Evolutionary conservation across 2,329 filamentous ascomycete genomes (phyloP).

Genomic region (Pseudogymnoascus sp.): DNA sequence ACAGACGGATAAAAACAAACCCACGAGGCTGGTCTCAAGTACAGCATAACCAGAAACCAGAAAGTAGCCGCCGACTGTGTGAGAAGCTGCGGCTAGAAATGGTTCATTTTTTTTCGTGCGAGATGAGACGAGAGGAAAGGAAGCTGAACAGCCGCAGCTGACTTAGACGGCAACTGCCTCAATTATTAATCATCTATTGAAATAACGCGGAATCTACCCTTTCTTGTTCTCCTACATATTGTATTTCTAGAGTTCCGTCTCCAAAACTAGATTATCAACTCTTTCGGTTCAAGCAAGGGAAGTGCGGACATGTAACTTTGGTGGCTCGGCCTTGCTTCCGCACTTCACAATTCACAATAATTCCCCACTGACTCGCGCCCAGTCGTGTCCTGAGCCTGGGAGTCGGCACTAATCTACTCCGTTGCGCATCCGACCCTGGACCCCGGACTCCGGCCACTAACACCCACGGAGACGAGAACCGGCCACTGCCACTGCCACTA

Average conservation of each 20-base stretch:
- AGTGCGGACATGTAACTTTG: neutral
- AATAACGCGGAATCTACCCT: neutral
- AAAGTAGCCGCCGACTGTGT: neutral
- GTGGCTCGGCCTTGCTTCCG: neutral
- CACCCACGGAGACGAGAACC: neutral
- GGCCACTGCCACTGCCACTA: too few species aligned
- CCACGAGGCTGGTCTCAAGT: neutral
- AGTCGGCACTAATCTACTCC: neutral
- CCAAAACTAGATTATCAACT: neutral
- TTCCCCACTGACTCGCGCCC: neutral
- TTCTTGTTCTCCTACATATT: neutral
- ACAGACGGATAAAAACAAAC: neutral
- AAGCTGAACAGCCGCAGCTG: conserved; percentile 4
- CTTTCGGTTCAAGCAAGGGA: neutral
- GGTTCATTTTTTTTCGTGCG: neutral
- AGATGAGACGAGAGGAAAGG: neutral
- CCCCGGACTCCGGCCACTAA: neutral
- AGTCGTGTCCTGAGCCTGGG: neutral
- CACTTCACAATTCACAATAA: neutral
- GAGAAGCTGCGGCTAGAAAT: neutral
- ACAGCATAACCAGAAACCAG: neutral
- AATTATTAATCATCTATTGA: neutral
- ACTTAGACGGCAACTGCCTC: neutral
- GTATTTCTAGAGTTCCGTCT: neutral
- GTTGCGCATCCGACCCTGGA: neutral